Percentiles rank a stretch among this genome's conserved stretches.
phyloP scores from a whole-genome alignment of 768 basidiomycete genomes.

The Stropharia rugosoannulata region DNA sequence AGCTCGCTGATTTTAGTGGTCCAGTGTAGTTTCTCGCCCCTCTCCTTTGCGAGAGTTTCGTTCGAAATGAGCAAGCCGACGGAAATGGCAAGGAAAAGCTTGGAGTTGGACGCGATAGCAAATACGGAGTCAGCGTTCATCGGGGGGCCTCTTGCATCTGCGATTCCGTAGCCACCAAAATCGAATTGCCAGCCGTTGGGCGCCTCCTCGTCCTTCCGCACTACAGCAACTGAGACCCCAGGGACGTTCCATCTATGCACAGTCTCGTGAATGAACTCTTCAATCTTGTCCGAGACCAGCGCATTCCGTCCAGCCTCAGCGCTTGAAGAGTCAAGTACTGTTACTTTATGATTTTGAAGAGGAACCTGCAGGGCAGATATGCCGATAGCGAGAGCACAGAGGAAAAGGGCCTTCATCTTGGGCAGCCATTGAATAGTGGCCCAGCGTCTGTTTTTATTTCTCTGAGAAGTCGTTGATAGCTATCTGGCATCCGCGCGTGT shows the following conservation, averaged over 20 bases:
- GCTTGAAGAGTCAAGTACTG: no score
- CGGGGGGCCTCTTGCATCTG: conserved; percentile 29
- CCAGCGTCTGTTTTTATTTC: no score
- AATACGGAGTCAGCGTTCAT: conserved; percentile 43
- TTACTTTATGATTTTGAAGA: no score
- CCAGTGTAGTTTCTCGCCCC: conserved; percentile 33
- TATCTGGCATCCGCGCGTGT: no score
- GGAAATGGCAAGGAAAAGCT: conserved; percentile 37
- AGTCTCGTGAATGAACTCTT: conserved; percentile 23
- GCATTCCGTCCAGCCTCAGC: no score
- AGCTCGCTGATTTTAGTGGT: conserved; percentile 33
- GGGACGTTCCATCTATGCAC: conserved; percentile 36
- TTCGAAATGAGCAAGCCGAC: conserved; percentile 40
- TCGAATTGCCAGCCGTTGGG: conserved; percentile 35
- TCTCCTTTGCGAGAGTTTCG: conserved; percentile 28
- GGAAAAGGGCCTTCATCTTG: no score
- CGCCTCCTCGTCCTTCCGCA: conserved; percentile 29
- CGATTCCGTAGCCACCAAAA: conserved; percentile 37
- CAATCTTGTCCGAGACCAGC: conserved; percentile 23
- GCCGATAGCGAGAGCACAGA: no score
- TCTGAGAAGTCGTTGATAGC: no score
- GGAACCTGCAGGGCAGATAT: no score
- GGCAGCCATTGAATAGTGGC: no score
- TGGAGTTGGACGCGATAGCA: conserved; percentile 45
- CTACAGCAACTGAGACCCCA: conserved; percentile 40